phyloP scores from a whole-genome alignment of 805 yeast genomes.

The Pichia scutulata region DNA sequence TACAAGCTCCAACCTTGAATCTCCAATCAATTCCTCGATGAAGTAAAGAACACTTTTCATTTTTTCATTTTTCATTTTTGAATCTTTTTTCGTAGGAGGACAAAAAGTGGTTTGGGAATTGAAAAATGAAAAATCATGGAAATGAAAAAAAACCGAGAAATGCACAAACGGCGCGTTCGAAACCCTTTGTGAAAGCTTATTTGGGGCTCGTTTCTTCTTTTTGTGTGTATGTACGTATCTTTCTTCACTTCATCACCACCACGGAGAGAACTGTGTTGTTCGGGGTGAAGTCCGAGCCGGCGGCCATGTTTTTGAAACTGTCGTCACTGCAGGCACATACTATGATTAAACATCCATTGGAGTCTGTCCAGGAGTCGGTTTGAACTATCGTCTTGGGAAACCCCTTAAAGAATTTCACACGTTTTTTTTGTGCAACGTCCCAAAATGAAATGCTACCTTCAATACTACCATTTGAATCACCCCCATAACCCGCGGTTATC shows the following conservation, averaged over 20 bases:
- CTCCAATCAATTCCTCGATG: neutral
- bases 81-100: neutral
- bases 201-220: too few species aligned
- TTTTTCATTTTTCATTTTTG: neutral
- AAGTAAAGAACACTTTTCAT: neutral
- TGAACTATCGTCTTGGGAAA: conserved; percentile 13
- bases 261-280: neutral
- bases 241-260: neutral
- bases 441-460: conserved; percentile 27
- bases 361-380: conserved; percentile 5
- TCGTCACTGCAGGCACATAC: conserved; percentile 31
- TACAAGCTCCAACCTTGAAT: neutral
- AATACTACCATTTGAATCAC: conserved; percentile 6
- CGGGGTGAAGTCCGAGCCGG: neutral
- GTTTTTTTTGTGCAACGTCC: conserved; percentile 25
- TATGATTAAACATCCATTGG: neutral
- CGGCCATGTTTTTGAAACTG: conserved; percentile 29
- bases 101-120: too few species aligned
- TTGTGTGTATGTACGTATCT: too few species aligned
- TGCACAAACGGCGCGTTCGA: neutral
- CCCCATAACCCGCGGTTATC: conserved; percentile 21
- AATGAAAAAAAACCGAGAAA: neutral
- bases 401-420: conserved; percentile 20
- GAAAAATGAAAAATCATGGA: neutral
- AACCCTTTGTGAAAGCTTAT: too few species aligned